phyloP scores from a whole-genome alignment of 768 basidiomycete species.

The Dacryopinax spathularia region DNA sequence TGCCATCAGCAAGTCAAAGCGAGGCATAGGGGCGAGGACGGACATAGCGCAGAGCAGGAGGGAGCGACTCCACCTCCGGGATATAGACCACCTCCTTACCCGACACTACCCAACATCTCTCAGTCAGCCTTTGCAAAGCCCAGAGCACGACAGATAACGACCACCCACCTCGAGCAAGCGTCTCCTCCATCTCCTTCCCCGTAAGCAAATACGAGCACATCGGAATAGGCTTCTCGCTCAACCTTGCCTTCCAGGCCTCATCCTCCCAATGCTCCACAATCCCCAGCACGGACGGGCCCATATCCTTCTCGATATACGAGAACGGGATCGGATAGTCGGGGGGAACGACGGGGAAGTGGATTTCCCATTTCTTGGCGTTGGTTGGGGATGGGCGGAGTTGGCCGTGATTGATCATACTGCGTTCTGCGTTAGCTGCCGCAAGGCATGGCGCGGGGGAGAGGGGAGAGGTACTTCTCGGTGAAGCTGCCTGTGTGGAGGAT shows the following conservation, averaged over 20 bases:
- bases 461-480: background rate
- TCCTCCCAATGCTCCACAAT: background rate
- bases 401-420: background rate
- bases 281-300: background rate
- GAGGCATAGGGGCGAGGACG: background rate
- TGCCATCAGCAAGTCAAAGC: background rate
- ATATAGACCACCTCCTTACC: background rate
- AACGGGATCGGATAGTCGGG: background rate
- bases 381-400: background rate
- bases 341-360: background rate
- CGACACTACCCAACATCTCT: background rate
- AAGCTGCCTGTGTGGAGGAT: background rate
- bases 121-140: background rate
- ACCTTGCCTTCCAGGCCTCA: background rate
- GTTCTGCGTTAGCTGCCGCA: background rate
- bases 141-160: background rate
- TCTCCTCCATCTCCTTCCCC: background rate
- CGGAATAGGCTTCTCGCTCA: background rate
- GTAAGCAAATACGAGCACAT: background rate
- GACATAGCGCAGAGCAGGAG: no score
- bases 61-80: no score
- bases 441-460: background rate
- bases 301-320: background rate
- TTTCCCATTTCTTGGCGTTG: background rate
- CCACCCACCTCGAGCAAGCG: constrained; percentile 7